phyloP scores from a whole-genome alignment of 2,329 filamentous ascomycete genomes.

The Elsinoe perseae region DNA sequence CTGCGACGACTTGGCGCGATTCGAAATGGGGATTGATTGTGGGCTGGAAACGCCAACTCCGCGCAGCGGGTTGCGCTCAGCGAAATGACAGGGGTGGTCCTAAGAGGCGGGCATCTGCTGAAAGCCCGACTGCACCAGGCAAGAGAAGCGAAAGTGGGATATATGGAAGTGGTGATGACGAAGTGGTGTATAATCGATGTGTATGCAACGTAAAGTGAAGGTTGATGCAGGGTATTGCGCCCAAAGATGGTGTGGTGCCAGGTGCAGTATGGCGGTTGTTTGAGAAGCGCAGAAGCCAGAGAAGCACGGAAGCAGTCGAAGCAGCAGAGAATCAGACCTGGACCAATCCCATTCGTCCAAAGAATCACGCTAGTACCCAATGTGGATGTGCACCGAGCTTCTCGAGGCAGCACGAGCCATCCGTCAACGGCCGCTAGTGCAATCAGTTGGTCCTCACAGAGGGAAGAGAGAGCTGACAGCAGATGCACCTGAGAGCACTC shows the following conservation, averaged over 20 bases:
- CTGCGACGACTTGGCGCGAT: conserved; percentile 3
- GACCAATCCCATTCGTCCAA: not conserved
- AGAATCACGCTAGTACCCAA: conserved; percentile 4
- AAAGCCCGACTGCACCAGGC: not conserved
- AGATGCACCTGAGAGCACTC: not conserved
- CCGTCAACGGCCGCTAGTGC: conserved; percentile 16
- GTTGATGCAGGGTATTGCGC: conserved; percentile 11
- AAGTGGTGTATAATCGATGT: conserved; percentile 1
- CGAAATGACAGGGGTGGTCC: conserved; percentile 15
- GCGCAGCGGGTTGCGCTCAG: conserved; percentile 16
- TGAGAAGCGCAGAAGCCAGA: conserved; percentile 14
- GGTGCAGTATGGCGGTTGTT: conserved; percentile 10
- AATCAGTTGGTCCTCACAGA: conserved; percentile 11
- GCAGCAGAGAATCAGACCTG: conserved; percentile 1
- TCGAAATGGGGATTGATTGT: conserved; percentile 7
- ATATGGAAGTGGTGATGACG: conserved; percentile 12
- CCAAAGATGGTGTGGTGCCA: not conserved
- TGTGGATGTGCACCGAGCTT: conserved; percentile 9
- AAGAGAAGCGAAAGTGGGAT: conserved; percentile 10
- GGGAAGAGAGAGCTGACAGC: not conserved
- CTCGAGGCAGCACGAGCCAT: conserved; percentile 14
- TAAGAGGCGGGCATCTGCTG: conserved; percentile 14
- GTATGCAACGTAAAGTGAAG: conserved; percentile 6
- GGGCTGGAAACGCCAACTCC: conserved; percentile 15
- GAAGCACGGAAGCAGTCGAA: conserved; percentile 13